Conservation (phyloP, 2,329 filamentous ascomycete species). For the Apiospora koreana region DNA sequence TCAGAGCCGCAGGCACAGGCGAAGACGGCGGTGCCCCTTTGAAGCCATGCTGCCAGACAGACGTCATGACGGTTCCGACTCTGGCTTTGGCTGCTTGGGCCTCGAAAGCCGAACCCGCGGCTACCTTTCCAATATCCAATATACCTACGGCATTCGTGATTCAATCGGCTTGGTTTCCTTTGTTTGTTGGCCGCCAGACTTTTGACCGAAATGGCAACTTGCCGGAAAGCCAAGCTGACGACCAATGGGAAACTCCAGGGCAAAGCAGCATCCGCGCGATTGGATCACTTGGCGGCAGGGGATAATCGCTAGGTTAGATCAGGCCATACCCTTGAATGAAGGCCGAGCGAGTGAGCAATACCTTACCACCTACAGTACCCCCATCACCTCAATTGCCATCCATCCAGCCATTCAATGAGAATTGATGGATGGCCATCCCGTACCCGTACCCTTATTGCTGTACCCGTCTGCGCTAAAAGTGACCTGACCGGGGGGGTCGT, state of each 20-base stretch:
- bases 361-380: background rate
- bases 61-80: background rate
- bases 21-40: background rate
- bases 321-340: constrained; percentile 7
- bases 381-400: background rate
- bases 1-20: background rate
- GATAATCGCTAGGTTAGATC: constrained; percentile 8
- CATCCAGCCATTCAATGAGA: background rate
- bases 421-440: background rate
- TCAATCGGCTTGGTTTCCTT: background rate
- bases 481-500: constrained; percentile 5
- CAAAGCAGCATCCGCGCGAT: constrained; percentile 5
- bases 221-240: constrained; percentile 5
- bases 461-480: constrained; percentile 7
- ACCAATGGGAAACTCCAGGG: constrained; percentile 9
- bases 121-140: background rate
- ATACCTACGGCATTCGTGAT: background rate
- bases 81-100: background rate
- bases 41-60: background rate
- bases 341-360: constrained; percentile 1
- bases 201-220: background rate
- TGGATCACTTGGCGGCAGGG: constrained; percentile 12
- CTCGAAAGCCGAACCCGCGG: background rate
- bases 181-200: background rate
- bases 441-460: constrained; percentile 3